Conservation (phyloP, 805 yeast genomes). For the Candida corydali region DNA sequence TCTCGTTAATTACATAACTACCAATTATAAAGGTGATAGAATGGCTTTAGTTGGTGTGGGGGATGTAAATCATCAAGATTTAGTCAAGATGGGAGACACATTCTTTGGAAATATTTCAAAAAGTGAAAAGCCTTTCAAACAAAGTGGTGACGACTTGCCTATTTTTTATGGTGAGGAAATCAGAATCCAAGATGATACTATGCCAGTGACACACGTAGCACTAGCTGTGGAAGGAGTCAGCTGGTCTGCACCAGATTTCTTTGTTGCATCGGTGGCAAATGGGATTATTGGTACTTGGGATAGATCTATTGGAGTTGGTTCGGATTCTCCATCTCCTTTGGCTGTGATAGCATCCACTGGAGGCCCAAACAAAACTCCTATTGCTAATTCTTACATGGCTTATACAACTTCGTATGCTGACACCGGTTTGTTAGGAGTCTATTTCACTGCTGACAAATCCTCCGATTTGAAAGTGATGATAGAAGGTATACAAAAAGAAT, state of each 20-base stretch:
- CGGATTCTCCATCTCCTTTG: slow-evolving; percentile 80
- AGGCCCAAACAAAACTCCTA: slow-evolving; percentile 53
- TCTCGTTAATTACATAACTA: slow-evolving; percentile 70
- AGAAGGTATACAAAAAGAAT: slow-evolving; percentile 76
- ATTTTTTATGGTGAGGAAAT: slow-evolving; percentile 82
- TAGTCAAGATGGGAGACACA: slow-evolving; percentile 71
- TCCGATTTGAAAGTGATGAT: slow-evolving; percentile 63
- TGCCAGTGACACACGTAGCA: slow-evolving; percentile 90
- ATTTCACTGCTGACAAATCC: slow-evolving; percentile 77
- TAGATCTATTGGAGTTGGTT: slow-evolving; percentile 80
- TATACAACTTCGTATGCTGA: slow-evolving; percentile 96
- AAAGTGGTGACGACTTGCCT: slow-evolving; percentile 70
- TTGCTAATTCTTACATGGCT: slow-evolving; percentile 94
- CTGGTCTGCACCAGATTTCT: slow-evolving; percentile 95
- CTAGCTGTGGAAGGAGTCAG: slow-evolving; percentile 97
- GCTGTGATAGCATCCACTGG: slow-evolving; percentile 62
- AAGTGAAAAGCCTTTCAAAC: slow-evolving; percentile 66
- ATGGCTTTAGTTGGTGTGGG: slow-evolving; percentile 99
- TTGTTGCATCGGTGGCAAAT: slow-evolving; percentile 92
- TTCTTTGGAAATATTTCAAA: slow-evolving; percentile 69
- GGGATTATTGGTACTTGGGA: slow-evolving; percentile 98
- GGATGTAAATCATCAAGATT: slow-evolving; percentile 80
- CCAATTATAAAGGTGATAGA: slow-evolving; percentile 91
- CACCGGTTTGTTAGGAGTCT: slow-evolving; percentile 97
- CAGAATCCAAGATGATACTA: slow-evolving; percentile 72